phyloP scores from a whole-genome alignment of 2,329 filamentous ascomycete species.

The Exophiala bonariae region DNA sequence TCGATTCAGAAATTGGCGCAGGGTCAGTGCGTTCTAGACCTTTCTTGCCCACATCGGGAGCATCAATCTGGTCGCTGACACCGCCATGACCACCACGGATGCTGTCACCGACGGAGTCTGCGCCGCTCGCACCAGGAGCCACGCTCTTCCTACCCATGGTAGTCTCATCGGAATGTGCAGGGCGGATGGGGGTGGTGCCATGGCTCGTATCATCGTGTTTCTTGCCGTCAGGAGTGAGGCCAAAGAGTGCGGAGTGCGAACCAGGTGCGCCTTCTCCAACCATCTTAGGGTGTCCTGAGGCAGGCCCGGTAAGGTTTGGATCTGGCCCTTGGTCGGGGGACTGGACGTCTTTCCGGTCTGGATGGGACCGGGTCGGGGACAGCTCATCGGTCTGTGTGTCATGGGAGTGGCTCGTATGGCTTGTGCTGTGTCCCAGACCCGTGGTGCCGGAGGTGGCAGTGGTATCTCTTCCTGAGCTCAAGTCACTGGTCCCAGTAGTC shows the following conservation, averaged over 20 bases:
- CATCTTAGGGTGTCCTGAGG: conserved; percentile 17
- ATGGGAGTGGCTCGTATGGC: neutral
- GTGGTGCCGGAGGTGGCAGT: neutral
- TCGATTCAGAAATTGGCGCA: conserved; percentile 1
- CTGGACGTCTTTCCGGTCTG: conserved; percentile 2
- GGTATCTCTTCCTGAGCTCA: neutral
- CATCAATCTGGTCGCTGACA: conserved; percentile 18
- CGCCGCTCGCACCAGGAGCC: neutral
- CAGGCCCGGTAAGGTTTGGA: conserved; percentile 19
- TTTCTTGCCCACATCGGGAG: conserved; percentile 8
- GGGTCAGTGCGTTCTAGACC: conserved; percentile 20
- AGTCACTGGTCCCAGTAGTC: neutral
- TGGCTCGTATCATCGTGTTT: conserved; percentile 10
- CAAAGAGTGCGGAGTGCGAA: conserved; percentile 28
- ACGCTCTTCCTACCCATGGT: conserved; percentile 3
- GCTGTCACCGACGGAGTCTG: neutral
- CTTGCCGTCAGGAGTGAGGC: conserved; percentile 24
- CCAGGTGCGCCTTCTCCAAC: conserved; percentile 21
- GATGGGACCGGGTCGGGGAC: too few relatives aligned
- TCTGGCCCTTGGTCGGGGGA: conserved; percentile 18
- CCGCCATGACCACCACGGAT: neutral
- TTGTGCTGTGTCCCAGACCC: neutral
- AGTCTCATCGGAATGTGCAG: conserved; percentile 7
- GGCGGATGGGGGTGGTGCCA: neutral
- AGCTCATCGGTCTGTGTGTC: neutral